phyloP scores from a whole-genome alignment of 805 yeast species.

The Candida loeiensis region DNA sequence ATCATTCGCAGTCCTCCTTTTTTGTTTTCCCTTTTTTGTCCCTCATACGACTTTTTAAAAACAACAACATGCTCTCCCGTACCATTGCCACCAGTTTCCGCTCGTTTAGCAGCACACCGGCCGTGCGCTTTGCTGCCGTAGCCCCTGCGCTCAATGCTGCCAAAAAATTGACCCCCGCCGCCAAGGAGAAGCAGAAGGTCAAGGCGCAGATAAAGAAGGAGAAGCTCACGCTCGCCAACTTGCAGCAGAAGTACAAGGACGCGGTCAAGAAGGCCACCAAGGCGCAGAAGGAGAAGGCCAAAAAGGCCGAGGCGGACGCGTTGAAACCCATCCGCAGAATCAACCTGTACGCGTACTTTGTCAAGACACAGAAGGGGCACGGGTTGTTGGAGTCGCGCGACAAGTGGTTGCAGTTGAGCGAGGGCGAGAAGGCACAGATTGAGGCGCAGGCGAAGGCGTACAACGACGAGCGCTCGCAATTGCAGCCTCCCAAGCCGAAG shows the following conservation, averaged over 20 bases:
- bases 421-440: slow-evolving; percentile 26
- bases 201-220: slow-evolving; percentile 18
- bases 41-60: background rate
- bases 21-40: background rate
- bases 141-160: background rate
- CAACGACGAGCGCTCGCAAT: slow-evolving; percentile 23
- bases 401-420: slow-evolving; percentile 26
- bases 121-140: background rate
- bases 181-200: slow-evolving; percentile 15
- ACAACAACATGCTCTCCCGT: background rate
- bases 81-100: background rate
- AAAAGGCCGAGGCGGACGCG: slow-evolving; percentile 18
- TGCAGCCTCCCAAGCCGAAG: slow-evolving; percentile 33
- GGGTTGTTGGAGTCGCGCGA: slow-evolving; percentile 16
- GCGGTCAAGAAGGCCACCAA: slow-evolving; percentile 15
- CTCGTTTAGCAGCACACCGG: background rate
- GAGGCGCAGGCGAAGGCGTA: slow-evolving; percentile 23
- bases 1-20: background rate
- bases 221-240: slow-evolving; percentile 12
- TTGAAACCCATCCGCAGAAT: slow-evolving; percentile 22
- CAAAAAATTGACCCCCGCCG: slow-evolving; percentile 4
- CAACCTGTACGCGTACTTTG: slow-evolving; percentile 21
- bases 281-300: slow-evolving; percentile 17
- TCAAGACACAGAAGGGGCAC: slow-evolving; percentile 21
- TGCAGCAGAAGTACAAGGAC: slow-evolving; percentile 19